Base-by-base conservation (phyloP, 345 rosid genomes). In the Kernera saxatilis region DNA sequence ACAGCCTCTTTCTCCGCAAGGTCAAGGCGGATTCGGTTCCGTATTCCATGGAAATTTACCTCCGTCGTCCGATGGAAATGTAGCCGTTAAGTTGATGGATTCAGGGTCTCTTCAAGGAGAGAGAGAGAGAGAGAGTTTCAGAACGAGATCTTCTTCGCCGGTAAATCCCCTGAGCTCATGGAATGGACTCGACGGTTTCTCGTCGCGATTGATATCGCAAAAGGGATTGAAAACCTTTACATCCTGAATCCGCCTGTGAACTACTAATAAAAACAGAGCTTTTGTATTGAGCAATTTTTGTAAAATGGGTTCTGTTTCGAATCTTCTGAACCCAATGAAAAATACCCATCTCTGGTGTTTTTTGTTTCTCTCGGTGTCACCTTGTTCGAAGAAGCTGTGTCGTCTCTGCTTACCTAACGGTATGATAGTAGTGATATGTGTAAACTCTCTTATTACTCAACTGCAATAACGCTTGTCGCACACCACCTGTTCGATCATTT, bases 81-180 rank as follows among this genome's bases (percentile, higher is more conserved):
- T 89, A 6, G 98, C 97, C 53, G 91, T 93, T 57, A 93, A 93
- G 76, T 84, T 87, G 36, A 91, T 93, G 97, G 98, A 93, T 78
- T 83, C 86, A 5, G 93, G 97, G 6, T 91, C 98, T 12, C 84
- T 93, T 21, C 98, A 93, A 45, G 96, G 96, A 2, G 98, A 93
- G 79, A n/a, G n/a, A n/a, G n/a, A n/a, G n/a, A n/a, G n/a, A 74
- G 98, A 0, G 98, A 93, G 82, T 93, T 93, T 77, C 90, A 91
- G 39, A 93, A 93, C 85, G 98, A 93, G 83, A 79, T 93, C 17
- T 80, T 80, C 69, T 88, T 93, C 68, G 91, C 92, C 45, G 87
- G 94, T 1, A 84, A 81, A 75, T 80, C 83, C 45, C 84, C 89
- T 0, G 94, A 93, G 58, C 73, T 93, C 30, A 78, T 79, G 83